Conservation (phyloP, 2,329 filamentous ascomycete species). For the Fusarium sp. region DNA sequence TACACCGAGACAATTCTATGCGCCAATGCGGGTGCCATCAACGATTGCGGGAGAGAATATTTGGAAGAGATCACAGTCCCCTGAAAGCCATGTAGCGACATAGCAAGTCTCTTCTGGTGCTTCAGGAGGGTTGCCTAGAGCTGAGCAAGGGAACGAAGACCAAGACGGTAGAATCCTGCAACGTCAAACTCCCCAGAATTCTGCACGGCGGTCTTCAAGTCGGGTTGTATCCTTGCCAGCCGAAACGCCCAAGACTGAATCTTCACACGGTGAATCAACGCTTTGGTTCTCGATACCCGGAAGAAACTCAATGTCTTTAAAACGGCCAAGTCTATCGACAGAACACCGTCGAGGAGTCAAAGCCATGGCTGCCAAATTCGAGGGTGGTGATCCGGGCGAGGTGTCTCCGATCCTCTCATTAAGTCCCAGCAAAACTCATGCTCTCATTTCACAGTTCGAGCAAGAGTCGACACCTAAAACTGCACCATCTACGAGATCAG, state of each 20-base stretch:
- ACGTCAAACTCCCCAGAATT: background rate
- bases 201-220: background rate
- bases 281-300: conserved; percentile 19
- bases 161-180: background rate
- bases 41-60: conserved; percentile 7
- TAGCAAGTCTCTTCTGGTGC: conserved; percentile 36
- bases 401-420: background rate
- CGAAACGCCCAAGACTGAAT: background rate
- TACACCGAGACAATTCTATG: conserved; percentile 45
- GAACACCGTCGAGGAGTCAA: conserved; percentile 55
- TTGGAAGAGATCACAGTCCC: background rate
- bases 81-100: conserved; percentile 18
- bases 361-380: conserved; percentile 66
- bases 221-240: conserved; percentile 4
- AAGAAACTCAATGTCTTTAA: conserved; percentile 13
- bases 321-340: conserved; percentile 34
- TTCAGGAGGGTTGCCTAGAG: background rate
- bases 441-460: conserved; percentile 38
- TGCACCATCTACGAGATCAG: conserved; percentile 18
- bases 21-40: conserved; percentile 36
- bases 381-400: conserved; percentile 48
- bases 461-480: conserved; percentile 24
- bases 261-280: background rate
- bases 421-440: conserved; percentile 36
- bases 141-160: background rate